Base-by-base conservation (phyloP, 768 basidiomycete species). In the Tulasnella calospora region DNA sequence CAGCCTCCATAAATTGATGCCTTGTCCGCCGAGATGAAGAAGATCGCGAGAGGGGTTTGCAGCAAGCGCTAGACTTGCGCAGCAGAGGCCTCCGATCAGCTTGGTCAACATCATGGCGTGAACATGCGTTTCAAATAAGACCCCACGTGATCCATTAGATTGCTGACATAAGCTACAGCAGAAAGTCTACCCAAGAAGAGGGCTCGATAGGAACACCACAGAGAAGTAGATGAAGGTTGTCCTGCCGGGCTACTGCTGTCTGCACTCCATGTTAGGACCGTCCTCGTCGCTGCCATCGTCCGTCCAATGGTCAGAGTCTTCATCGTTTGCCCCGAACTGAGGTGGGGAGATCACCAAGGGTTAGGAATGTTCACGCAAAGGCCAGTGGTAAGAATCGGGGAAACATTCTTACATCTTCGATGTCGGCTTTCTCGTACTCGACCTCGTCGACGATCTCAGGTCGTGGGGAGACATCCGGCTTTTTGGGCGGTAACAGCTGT, bases 331-430 rank as follows among this genome's bases (percentile, higher is more conserved):
- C 79, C 89, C 77, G 77, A 78, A 78, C 77, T 78, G 55, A 78
- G 75, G 38, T 46, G 55, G 55, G 21, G 57, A 46, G 38, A 72
- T 36, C 90, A 91, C 81, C 85, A 90, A 84, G 89, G 88, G 84
- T 57, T 27, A 36, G 74, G 46, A 93, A 90, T 92, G 93, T 83
- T 88, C 88, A 83, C 88, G 86, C 83, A 88, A 88, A 88, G 91
- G 89, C 36, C 75, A 76, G 33, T 44, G 86, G 89, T 86, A 91
- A 91, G 89, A 88, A 90, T 86, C 88, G 88, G 76, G 30, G 35
- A 44, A 40, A 55, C 85, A 87, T 87, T 92, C 93, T 90, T 90
- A 94, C 92, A 86, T 94, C 92, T 83, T 89, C 89, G 86, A 93
- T 89, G 85, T 91, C 91, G 84, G 89, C 89, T 84, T 92, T 91